phyloP scores from a whole-genome alignment of 371 early-diverging fungal species.

The Homolaphlyctis polyrhiza region DNA sequence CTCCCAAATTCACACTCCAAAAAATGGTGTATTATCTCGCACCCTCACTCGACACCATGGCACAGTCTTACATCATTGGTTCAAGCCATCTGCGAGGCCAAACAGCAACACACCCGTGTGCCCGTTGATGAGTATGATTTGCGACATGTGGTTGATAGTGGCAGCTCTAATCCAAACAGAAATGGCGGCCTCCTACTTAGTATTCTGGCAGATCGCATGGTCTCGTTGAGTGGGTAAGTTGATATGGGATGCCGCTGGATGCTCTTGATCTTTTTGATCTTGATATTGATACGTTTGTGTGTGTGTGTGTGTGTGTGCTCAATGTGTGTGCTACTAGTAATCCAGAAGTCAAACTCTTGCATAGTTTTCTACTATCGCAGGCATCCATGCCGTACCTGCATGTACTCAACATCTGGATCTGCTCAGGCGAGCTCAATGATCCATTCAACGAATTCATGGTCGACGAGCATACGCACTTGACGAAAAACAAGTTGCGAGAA shows the following conservation, averaged over 20 bases:
- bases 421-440: conserved; percentile 78
- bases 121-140: background rate
- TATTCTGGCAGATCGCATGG: conserved; percentile 13
- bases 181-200: conserved; percentile 15
- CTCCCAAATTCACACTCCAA: conserved; percentile 73
- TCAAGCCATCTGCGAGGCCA: conserved; percentile 20
- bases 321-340: background rate
- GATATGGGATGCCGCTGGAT: background rate
- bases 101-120: conserved; percentile 9
- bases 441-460: conserved; percentile 91
- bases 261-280: too few species aligned
- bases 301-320: background rate
- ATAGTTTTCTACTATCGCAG: conserved; percentile 66
- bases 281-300: too few species aligned
- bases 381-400: conserved; percentile 77
- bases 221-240: conserved; percentile 12
- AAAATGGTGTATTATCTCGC: conserved; percentile 83
- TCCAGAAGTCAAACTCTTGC: conserved; percentile 63
- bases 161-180: background rate
- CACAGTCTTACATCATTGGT: conserved; percentile 41
- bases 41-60: conserved; percentile 68
- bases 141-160: background rate
- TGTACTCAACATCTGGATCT: conserved; percentile 84
- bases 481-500: conserved; percentile 44
- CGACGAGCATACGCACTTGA: conserved; percentile 22